Base-by-base conservation (phyloP, 345 rosid species). In the Eucalyptus paniculata region DNA sequence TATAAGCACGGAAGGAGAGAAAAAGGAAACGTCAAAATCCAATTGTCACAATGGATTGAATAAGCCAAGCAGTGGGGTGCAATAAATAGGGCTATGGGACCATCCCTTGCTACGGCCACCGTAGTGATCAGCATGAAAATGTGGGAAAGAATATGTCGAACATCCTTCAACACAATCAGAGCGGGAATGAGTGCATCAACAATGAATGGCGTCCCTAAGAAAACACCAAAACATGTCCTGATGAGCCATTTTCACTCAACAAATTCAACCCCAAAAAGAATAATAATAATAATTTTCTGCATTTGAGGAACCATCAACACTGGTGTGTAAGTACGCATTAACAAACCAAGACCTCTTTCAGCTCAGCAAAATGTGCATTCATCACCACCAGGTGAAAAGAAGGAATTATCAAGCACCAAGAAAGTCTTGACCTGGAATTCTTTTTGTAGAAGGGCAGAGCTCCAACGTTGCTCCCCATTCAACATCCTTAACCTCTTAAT, bases 81-180 rank as follows among this genome's bases (percentile, higher is more conserved):
- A 95, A 88, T 95, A 94, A 72, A 96, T 93, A 26, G 96, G 97
- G 87, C 96, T 96, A 77, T 95, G 95, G 49, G 95, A 93, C 96
- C 97, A 96, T 88, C 91, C 81, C 89, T 94, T 96, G 88, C 93
- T 91, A 87, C 95, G 97, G 54, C 99, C 99, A 86, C 93, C 96
- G 44, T 94, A 96, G 82, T 96, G 97, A 93, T 96, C 97, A 89
- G 87, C 90, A 87, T 96, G 99, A 89, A 94, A 96, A 82, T 96
- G 97, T 47, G 96, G 94, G 82, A 96, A 95, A 89, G 96, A 96
- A 90, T 95, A 96, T 23, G 97, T 97, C 86, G 91, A 94, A 60
- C 94, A 96, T 49, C 95, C 96, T 90, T 92, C 92, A 56, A 96
- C 88, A 69, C 90, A 44, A n/a, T 96, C 96, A 53, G 94, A 96